Percentiles rank a stretch among this genome's conserved stretches.
Conservation (phyloP, 2,329 filamentous ascomycete genomes). For the Lasiodiplodia theobromae region DNA sequence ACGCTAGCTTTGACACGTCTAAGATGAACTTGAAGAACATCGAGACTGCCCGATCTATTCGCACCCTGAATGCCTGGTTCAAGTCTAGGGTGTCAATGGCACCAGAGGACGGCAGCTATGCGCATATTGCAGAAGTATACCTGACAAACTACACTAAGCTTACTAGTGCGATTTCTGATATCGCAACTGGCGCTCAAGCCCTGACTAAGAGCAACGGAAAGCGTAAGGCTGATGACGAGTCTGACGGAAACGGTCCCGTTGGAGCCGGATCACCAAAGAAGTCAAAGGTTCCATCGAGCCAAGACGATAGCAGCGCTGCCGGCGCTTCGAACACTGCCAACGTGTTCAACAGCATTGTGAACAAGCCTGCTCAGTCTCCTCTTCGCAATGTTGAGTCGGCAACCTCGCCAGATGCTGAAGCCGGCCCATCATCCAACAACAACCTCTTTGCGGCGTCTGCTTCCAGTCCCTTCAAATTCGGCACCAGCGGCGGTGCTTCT, state of each 20-base stretch:
- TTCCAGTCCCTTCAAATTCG: slow-evolving; percentile 14
- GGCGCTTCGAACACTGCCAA: slow-evolving; percentile 27
- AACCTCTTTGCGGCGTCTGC: slow-evolving; percentile 14
- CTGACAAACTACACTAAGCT: neutral
- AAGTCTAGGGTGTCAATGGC: neutral
- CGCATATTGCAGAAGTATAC: neutral
- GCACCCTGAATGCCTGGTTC: slow-evolving; percentile 2
- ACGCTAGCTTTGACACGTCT: neutral
- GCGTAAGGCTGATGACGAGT: slow-evolving; percentile 18
- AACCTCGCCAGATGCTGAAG: slow-evolving; percentile 10
- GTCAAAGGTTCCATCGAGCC: neutral
- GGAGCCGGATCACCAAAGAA: slow-evolving; percentile 23
- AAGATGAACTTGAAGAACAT: neutral
- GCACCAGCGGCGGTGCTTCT: neutral
- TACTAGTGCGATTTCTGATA: neutral
- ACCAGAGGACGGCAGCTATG: neutral
- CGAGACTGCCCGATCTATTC: neutral
- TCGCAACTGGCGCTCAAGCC: neutral
- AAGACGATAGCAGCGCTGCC: neutral
- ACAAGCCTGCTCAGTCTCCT: slow-evolving; percentile 24
- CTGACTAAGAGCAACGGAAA: slow-evolving; percentile 15
- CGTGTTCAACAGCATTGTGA: slow-evolving; percentile 28
- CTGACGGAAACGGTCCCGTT: neutral
- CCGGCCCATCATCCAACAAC: slow-evolving; percentile 2
- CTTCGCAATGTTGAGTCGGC: slow-evolving; percentile 11